Base-by-base conservation (phyloP, 2,329 filamentous ascomycete species). In the Myotisia sp. region DNA sequence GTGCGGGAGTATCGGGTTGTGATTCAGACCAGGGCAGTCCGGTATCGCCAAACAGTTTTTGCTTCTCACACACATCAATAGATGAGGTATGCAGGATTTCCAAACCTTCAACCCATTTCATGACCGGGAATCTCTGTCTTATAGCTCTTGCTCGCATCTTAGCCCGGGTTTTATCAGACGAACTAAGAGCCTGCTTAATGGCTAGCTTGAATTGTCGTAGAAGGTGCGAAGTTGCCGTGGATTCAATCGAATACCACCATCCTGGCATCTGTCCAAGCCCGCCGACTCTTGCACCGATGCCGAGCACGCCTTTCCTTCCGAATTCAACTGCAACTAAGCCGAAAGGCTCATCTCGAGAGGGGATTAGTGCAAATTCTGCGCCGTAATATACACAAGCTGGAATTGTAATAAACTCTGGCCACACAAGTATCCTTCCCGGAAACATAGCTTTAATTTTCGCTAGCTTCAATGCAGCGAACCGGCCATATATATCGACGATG, bases 201-300 rank as follows among this genome's bases (percentile, higher is more conserved):
- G 74, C 71, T 42, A 65, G 62, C 50, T 71, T 74, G 59, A 79
- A 78, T 48, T 79, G 75, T 29, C 70, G 67, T 35, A 78, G 59
- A 27, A 77, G 55, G 55, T 79, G 74, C 27, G 65, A 65, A 0
- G 73, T 74, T 2, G 70, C 70, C 4, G 66, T 73, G 0, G 71
- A 76, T 49, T 79, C 75, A 37, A 79, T 69, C 0, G 74, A 77
- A 50, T 71, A 79, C 74, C 74, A 79, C 68, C 74, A 78, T 16
- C 75, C 75, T 13, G 75, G 75, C 74, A 79, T 78, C 47, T 76
- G 70, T n/a, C 74, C 73, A 14, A 79, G 62, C 36, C 74, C 75
- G 43, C 74, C 74, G 23, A 79, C 75, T 35, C 73, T 64, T 23
- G 74, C 71, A 29, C 74, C 75, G 37, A 79, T 71, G 44, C 74